These are phyloP conservation scores for Mycena epipterygia DNA, from an alignment of 768 basidiomycete genomes.

Conservation along the genomic window DNA sequence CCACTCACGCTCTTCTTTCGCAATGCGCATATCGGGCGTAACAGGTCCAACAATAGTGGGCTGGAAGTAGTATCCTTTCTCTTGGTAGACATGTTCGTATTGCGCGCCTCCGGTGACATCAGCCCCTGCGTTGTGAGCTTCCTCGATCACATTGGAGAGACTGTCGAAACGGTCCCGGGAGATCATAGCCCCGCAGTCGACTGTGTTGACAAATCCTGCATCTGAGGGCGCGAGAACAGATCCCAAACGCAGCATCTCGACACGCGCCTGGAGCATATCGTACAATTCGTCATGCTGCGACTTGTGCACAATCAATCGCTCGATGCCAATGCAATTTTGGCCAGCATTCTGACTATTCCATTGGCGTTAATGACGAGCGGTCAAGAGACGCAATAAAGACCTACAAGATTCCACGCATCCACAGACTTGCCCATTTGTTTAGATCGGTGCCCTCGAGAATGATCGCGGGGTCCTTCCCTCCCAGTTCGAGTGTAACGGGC, in stretches of 20 bases:
- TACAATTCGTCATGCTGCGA: conserved; percentile 84
- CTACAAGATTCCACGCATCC: conserved; percentile 94
- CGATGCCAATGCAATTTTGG: conserved; percentile 98
- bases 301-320: conserved; percentile 89
- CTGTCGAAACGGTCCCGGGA: conserved; percentile 76
- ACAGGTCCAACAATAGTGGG: conserved; percentile 92
- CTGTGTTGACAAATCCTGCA: conserved; percentile 77
- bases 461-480: conserved; percentile 95
- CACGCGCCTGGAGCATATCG: conserved; percentile 72
- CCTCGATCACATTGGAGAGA: conserved; percentile 76
- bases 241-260: conserved; percentile 79
- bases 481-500: conserved; percentile 94
- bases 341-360: conserved; percentile 85
- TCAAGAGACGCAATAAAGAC: conserved; percentile 46
- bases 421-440: conserved; percentile 81
- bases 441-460: conserved; percentile 90
- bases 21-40: conserved; percentile 77
- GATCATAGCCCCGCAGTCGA: conserved; percentile 94
- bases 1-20: conserved; percentile 80
- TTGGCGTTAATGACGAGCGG: not conserved
- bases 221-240: conserved; percentile 76
- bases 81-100: conserved; percentile 75
- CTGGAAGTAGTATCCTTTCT: conserved; percentile 85
- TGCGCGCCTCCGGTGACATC: conserved; percentile 73
- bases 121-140: conserved; percentile 80